Evolutionary conservation across 176 grass and related monocot genomes (phyloP).

Genomic region (Tillandsia leiboldiana): DNA sequence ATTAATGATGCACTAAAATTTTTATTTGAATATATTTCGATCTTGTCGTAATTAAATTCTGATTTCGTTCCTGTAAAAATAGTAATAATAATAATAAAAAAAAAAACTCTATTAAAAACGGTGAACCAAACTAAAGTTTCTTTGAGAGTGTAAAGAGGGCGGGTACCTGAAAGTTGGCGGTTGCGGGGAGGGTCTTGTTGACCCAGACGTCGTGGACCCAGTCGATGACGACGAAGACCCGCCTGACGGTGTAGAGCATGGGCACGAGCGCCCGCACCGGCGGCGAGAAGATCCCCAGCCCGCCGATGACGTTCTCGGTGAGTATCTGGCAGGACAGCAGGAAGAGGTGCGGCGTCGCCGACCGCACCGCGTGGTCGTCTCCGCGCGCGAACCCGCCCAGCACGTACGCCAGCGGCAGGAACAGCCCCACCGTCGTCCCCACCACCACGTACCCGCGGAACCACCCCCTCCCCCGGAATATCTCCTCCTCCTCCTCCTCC

Average conservation of each 20-base stretch:
- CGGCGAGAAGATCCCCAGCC: slow-evolving; percentile 63
- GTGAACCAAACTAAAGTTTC: not conserved
- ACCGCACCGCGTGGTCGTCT: slow-evolving; percentile 51
- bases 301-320: slow-evolving; percentile 73
- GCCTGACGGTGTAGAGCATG: slow-evolving; percentile 74
- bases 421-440: slow-evolving; percentile 65
- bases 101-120: not conserved
- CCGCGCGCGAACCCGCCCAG: slow-evolving; percentile 80
- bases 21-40: too few relatives aligned
- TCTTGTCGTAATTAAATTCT: too few relatives aligned
- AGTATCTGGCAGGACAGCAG: slow-evolving; percentile 85
- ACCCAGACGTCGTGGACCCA: slow-evolving; percentile 61
- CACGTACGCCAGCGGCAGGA: slow-evolving; percentile 88
- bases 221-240: slow-evolving; percentile 65
- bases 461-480: slow-evolving; percentile 19
- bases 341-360: slow-evolving; percentile 84
- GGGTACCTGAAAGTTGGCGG: slow-evolving; percentile 20
- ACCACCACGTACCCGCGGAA: slow-evolving; percentile 65
- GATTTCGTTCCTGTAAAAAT: too few relatives aligned
- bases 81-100: too few relatives aligned
- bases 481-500: not conserved
- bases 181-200: slow-evolving; percentile 2
- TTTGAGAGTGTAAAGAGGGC: too few relatives aligned
- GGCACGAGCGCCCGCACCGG: slow-evolving; percentile 63
- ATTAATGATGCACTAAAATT: too few relatives aligned